Evolutionary conservation across 345 rosid species (phyloP).

Genomic region (Populus pruinosa): DNA sequence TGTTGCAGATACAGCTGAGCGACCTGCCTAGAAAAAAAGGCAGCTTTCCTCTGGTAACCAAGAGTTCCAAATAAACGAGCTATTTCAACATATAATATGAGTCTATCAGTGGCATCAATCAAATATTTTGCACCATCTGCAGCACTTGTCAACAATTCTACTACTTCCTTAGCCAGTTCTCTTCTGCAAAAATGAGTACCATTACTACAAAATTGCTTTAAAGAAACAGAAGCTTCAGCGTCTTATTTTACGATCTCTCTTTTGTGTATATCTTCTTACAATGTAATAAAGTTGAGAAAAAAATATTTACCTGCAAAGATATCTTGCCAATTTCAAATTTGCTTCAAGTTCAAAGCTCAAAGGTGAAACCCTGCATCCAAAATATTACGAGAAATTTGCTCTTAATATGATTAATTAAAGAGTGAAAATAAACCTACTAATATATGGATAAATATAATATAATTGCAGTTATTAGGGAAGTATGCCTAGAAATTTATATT

Average conservation of each 20-base stretch:
- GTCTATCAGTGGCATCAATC: constrained; percentile 92
- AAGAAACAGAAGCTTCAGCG: not conserved
- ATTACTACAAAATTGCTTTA: not conserved
- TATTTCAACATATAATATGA: constrained; percentile 79
- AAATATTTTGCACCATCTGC: constrained; percentile 94
- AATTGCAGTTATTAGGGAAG: not conserved
- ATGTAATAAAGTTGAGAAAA: too few relatives aligned
- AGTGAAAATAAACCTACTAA: not conserved
- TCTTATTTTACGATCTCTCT: not conserved
- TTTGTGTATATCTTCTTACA: not conserved
- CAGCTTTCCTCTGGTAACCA: constrained; percentile 94
- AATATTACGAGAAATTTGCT: constrained; percentile 7
- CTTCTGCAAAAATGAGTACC: constrained; percentile 52
- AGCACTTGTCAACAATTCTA: constrained; percentile 83
- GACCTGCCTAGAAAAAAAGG: constrained; percentile 96
- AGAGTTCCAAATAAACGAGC: constrained; percentile 89
- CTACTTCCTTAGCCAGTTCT: constrained; percentile 84
- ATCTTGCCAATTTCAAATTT: constrained; percentile 87
- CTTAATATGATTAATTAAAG: constrained; percentile 10
- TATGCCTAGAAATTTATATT: not conserved
- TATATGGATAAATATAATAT: not conserved
- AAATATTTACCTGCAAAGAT: constrained; percentile 75
- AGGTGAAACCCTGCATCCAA: constrained; percentile 82
- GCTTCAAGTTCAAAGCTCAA: constrained; percentile 98
- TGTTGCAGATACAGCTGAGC: constrained; percentile 95